Conservation (phyloP, 1,139 yeast genomes). For the Blastobotrys buckinghamii region DNA sequence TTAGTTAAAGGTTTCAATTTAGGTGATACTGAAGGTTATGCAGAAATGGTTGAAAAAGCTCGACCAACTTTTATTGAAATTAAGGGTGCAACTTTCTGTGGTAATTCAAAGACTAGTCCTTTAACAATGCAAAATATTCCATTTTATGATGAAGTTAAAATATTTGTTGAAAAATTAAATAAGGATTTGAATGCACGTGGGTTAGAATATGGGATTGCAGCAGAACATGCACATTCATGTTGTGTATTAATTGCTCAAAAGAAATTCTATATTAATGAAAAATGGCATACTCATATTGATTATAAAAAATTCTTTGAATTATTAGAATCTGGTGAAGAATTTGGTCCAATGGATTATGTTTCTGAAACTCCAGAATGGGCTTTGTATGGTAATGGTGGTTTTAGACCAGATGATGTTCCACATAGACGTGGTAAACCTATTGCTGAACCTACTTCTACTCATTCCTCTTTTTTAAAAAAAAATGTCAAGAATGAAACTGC, state of each 20-base stretch:
- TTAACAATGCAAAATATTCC: conserved; percentile 95
- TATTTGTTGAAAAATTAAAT: conserved; percentile 60
- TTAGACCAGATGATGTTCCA: conserved; percentile 68
- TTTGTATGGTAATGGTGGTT: conserved; percentile 87
- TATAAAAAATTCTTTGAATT: conserved; percentile 71
- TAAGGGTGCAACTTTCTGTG: conserved; percentile 93
- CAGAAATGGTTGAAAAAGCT: conserved; percentile 79
- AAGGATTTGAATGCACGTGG: conserved; percentile 59
- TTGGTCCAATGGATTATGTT: conserved; percentile 75
- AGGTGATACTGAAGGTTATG: conserved; percentile 78
- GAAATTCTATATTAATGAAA: conserved; percentile 60
- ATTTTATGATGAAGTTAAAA: conserved; percentile 82
- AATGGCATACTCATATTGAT: conserved; percentile 89
- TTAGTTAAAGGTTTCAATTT: conserved; percentile 89
- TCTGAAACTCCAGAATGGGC: conserved; percentile 89
- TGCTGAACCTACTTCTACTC: not conserved
- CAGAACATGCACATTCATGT: conserved; percentile 94
- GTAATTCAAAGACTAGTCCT: conserved; percentile 77
- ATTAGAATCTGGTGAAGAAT: conserved; percentile 48
- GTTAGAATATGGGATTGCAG: conserved; percentile 72
- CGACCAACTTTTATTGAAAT: conserved; percentile 85
- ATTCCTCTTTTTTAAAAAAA: not conserved
- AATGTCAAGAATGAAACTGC: not conserved
- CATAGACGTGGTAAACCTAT: conserved; percentile 21
- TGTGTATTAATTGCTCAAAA: conserved; percentile 79